Evolutionary conservation across 106 monocot species (phyloP), one percentile per base, ranked within the genome.

Genomic region (Dactylorhiza incarnata): DNA sequence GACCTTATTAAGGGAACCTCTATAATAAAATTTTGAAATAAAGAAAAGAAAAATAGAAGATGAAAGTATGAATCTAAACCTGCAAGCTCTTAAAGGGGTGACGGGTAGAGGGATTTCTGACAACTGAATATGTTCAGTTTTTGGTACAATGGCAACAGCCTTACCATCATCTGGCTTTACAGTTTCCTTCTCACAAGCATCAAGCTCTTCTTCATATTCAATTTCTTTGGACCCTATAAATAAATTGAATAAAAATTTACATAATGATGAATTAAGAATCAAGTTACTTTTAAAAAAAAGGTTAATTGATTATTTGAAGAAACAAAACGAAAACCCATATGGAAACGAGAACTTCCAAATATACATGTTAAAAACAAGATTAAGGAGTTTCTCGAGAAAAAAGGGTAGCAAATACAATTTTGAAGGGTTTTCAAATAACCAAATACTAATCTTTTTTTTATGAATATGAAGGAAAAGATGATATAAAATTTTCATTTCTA

Each of bases 31-130:
- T 46, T 16, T 5, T 52, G n/a, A 11, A 14, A 65, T 0, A 11
- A 10, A 26, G 26, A 65, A 7, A 26, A 10, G 26, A 61, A 22
- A 61, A 2, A 15, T 43, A 6, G 3, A 24, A 15, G 9, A 63
- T 9, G 46, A 55, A 16, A 63, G 43, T 14, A 45, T 10, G 45
- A 10, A 37, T 44, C 73, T 80, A 20, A 52, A 99, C 97, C 97
- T 91, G 85, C 75, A 76, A 71, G 71, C 53, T 23, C 78, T 78
- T 22, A 88, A 81, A 69, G 87, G 89, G 19, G 89, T 89, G n/a
- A 81, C 71, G 5, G 85, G 81, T 52, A 88, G 48, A 50, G 43
- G 71, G 43, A 44, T 78, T 74, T 79, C 84, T 68, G 77, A 54
- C 49, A 59, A 75, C 44, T 79, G 58, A 14, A 3, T 9, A 48